Percentiles rank a stretch among this genome's conserved stretches.
Evolutionary conservation across 2,329 filamentous ascomycete genomes (phyloP).

Genomic region (Allantophomopsis lycopodina): DNA sequence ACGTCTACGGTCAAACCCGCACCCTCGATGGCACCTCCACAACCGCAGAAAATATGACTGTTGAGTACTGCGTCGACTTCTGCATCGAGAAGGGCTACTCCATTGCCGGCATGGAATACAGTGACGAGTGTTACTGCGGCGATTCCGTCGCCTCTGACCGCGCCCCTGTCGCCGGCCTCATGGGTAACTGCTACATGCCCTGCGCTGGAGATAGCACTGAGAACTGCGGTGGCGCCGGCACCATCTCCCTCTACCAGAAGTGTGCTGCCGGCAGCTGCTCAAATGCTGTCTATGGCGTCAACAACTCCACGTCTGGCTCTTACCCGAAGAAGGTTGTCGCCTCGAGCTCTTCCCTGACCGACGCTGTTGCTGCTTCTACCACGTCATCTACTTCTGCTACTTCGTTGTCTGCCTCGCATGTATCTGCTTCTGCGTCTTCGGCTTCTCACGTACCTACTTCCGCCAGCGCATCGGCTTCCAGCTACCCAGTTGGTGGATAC

Average conservation of each 20-base stretch:
- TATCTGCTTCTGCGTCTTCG: no score
- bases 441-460: no score
- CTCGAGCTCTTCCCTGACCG: background rate
- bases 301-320: background rate
- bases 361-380: no score
- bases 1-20: constrained; percentile 25
- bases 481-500: no score
- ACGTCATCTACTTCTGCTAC: no score
- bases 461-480: no score
- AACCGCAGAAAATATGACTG: constrained; percentile 15
- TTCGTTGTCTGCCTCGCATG: no score
- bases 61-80: constrained; percentile 15
- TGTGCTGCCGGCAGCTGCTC: constrained; percentile 13
- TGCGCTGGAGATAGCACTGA: constrained; percentile 32
- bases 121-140: constrained; percentile 24
- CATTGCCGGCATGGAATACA: constrained; percentile 8
- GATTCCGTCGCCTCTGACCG: constrained; percentile 15
- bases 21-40: constrained; percentile 23
- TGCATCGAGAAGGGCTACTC: constrained; percentile 4
- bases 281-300: constrained; percentile 1
- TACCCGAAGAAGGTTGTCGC: background rate
- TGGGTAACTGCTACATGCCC: constrained; percentile 38
- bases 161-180: constrained; percentile 27
- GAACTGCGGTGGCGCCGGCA: constrained; percentile 22
- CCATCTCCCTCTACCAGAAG: constrained; percentile 21